Conservation (phyloP, 2,329 filamentous ascomycete species). For the Sporothrix dimorphospora region DNA sequence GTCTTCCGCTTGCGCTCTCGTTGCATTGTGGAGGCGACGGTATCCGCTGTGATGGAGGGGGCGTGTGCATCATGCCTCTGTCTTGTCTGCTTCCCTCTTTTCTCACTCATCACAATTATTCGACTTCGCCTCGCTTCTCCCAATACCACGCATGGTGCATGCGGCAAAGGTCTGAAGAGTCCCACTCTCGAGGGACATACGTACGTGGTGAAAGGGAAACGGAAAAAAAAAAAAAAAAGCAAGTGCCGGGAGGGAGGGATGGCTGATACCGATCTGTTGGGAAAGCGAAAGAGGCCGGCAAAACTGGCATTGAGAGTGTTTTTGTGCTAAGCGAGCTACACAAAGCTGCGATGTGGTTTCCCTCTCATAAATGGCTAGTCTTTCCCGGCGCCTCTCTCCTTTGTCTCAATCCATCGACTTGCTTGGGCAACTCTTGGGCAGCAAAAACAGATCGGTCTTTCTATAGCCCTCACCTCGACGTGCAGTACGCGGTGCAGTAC, state of each 20-base stretch:
- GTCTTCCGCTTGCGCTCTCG: not conserved
- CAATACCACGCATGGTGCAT: not conserved
- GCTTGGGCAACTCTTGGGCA: not conserved
- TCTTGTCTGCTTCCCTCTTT: not conserved
- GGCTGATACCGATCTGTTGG: conserved; percentile 6
- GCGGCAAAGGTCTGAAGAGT: not conserved
- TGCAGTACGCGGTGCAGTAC: not conserved
- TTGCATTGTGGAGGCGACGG: not conserved
- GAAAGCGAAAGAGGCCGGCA: not conserved
- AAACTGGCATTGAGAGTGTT: too few relatives aligned
- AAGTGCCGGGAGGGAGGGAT: conserved; percentile 8
- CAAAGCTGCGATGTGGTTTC: not conserved
- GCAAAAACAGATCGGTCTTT: not conserved
- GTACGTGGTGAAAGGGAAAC: too few relatives aligned
- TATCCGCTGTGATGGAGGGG: not conserved
- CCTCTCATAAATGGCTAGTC: not conserved
- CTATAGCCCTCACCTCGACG: not conserved
- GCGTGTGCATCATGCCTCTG: conserved; percentile 7
- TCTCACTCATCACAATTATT: not conserved
- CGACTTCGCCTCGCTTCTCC: conserved; percentile 13
- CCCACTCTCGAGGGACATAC: not conserved
- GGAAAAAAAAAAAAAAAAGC: not conserved
- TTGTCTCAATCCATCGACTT: not conserved
- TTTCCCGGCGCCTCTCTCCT: not conserved
- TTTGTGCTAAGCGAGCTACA: not conserved